A percentile compares a stretch with the other conserved stretches of the same genome.
Conservation (phyloP, 2,329 filamentous ascomycete species). For the Conoideocrella luteorostrata region DNA sequence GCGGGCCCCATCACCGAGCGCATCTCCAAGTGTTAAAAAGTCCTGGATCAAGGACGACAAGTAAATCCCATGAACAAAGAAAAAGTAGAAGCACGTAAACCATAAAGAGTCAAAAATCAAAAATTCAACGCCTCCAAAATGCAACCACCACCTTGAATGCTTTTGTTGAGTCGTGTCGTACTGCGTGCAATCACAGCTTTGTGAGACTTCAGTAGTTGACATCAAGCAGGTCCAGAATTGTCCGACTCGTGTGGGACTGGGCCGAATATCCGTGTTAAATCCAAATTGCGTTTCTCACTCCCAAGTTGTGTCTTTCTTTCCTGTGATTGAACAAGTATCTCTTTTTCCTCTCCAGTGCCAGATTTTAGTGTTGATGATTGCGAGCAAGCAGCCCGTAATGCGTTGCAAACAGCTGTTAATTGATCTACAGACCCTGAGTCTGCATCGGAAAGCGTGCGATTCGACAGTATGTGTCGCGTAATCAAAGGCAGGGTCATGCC, state of each 20-base stretch:
- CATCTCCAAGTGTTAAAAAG: constrained; percentile 5
- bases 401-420: not conserved
- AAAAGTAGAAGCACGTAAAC: constrained; percentile 11
- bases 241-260: constrained; percentile 6
- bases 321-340: not conserved
- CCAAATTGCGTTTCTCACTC: constrained; percentile 7
- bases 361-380: not conserved
- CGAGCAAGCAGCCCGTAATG: not conserved
- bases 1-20: constrained; percentile 3
- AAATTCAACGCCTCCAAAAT: constrained; percentile 32
- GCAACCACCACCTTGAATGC: constrained; percentile 24
- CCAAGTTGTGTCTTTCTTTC: constrained; percentile 1
- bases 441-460: not conserved
- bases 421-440: not conserved
- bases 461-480: constrained; percentile 1
- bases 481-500: constrained; percentile 1
- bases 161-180: constrained; percentile 15
- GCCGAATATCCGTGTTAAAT: constrained; percentile 9
- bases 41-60: constrained; percentile 1
- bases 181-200: not conserved
- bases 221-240: constrained; percentile 7
- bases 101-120: constrained; percentile 17
- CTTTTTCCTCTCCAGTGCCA: not conserved
- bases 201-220: constrained; percentile 1
- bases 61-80: constrained; percentile 5